These are phyloP conservation scores for Pythium sp. DNA, from an alignment of 352 stramenopile genomes.

Conservation along the genomic window DNA sequence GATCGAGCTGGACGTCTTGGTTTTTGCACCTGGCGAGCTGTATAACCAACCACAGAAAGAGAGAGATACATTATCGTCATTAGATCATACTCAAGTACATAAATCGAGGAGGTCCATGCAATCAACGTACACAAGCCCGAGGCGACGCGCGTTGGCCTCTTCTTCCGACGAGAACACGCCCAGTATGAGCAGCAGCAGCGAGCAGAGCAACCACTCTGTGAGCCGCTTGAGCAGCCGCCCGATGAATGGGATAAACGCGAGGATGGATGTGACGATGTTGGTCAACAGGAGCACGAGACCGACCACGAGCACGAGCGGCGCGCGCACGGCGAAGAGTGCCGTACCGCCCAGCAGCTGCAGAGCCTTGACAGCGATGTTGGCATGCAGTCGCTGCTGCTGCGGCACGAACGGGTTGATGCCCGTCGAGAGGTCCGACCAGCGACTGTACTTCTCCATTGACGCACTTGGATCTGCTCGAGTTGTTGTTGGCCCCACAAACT, in stretches of 20 bases:
- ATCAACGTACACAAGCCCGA: constrained; percentile 51
- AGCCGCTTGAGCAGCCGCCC: constrained; percentile 66
- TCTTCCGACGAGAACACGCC: constrained; percentile 70
- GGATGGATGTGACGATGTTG: constrained; percentile 52
- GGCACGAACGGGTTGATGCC: constrained; percentile 87
- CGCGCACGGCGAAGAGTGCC: constrained; percentile 45
- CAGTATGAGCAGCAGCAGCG: constrained; percentile 59
- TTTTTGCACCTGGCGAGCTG: constrained; percentile 32
- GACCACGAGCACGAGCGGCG: constrained; percentile 47
- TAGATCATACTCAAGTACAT: neutral
- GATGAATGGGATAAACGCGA: constrained; percentile 64
- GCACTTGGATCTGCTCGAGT: neutral
- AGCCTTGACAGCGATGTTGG: constrained; percentile 33
- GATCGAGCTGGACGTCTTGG: constrained; percentile 26
- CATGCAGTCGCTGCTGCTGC: constrained; percentile 55
- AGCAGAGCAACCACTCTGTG: constrained; percentile 71
- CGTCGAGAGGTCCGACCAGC: constrained; percentile 82
- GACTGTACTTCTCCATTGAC: constrained; percentile 84
- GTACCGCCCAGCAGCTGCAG: constrained; percentile 46
- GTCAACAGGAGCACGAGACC: constrained; percentile 37
- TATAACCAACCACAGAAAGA: neutral
- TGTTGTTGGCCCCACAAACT: neutral
- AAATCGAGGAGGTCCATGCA: neutral
- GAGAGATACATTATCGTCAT: neutral
- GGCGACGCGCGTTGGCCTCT: constrained; percentile 62